Evolutionary conservation across 352 stramenopile genomes (phyloP), one percentile per base, ranked within the genome.

Genomic region (Pythium folliculosum): DNA sequence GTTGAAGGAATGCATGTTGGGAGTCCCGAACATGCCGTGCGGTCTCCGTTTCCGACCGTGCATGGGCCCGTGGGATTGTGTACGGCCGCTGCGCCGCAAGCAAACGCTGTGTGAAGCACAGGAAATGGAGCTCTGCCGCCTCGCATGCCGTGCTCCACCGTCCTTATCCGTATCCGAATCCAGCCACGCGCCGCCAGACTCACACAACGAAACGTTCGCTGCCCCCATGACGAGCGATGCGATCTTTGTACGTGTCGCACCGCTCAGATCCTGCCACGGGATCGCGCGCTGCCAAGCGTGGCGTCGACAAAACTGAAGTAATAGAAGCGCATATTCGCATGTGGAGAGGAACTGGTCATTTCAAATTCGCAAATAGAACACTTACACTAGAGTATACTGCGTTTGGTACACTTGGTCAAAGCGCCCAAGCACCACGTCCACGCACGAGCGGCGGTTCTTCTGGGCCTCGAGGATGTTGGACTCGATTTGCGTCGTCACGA

Each of bases 401-500:
- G 65, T 72, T 17, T 66, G 58, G 35, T 72, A 67, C n/a, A 72
- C 65, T 54, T 72, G 58, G 35, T 72, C 65, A 37, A 72, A 72
- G 57, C 65, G 65, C 1, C 58, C 58, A 1, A 72, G 58, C 52
- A 67, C 65, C 5, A 72, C 65, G 37, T 72, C 65, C 17, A 67
- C 65, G 44, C 65, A 67, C 6, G 65, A 63, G 50, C 65, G 57
- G 45, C 58, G 58, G 53, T 63, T 52, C 53, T 72, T 72, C 4
- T 58, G 53, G 1, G 43, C 12, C 40, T 72, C 57, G 9, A 67
- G 23, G 38, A 68, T 63, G 21, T 64, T 51, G 1, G 62, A 51
- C 44, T 75, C 69, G 44, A 75, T 66, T 30, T 75, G 69, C 21
- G 69, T 54, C 12, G 69, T 67, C 23, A 75, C 73, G 75, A 71